Percentiles rank a stretch among this genome's conserved stretches.
Conservation (phyloP, 2,329 filamentous ascomycete genomes). For the Calonectria fujianensis region DNA sequence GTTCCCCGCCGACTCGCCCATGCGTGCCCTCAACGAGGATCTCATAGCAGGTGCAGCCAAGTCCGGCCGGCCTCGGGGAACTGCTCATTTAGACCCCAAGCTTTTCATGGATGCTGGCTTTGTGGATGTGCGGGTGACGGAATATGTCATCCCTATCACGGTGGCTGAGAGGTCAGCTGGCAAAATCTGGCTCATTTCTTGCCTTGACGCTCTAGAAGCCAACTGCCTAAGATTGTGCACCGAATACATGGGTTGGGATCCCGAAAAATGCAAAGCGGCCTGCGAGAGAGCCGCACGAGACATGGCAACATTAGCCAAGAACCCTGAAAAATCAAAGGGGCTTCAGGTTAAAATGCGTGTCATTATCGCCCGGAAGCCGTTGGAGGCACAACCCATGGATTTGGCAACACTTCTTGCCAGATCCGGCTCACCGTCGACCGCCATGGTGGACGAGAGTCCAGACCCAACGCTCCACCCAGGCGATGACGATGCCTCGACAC, state of each 20-base stretch:
- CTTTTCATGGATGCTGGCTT: constrained; percentile 70
- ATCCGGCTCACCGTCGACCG: constrained; percentile 46
- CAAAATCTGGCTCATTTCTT: constrained; percentile 72
- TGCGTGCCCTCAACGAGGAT: constrained; percentile 65
- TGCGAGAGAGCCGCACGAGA: constrained; percentile 70
- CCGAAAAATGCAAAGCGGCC: constrained; percentile 67
- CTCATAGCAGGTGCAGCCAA: constrained; percentile 65
- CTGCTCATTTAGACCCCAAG: constrained; percentile 66
- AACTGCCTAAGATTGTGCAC: constrained; percentile 70
- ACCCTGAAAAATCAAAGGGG: constrained; percentile 64
- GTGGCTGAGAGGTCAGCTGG: constrained; percentile 67
- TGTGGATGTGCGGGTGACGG: constrained; percentile 68
- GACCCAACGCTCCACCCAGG: constrained; percentile 51
- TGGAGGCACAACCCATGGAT: constrained; percentile 52
- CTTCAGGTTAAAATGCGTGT: constrained; percentile 70
- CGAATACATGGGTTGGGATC: constrained; percentile 71
- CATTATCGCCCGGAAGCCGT: constrained; percentile 71
- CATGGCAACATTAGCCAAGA: constrained; percentile 68
- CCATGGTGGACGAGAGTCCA: constrained; percentile 47
- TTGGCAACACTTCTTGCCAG: constrained; percentile 45
- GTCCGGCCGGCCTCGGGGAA: constrained; percentile 67
- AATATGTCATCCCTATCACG: constrained; percentile 70
- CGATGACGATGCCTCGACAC: constrained; percentile 41
- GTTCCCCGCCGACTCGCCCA: constrained; percentile 67
- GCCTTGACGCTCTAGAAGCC: constrained; percentile 71